Base-by-base conservation (phyloP, 352 stramenopile species). In the Phytophthora kernoviae region DNA sequence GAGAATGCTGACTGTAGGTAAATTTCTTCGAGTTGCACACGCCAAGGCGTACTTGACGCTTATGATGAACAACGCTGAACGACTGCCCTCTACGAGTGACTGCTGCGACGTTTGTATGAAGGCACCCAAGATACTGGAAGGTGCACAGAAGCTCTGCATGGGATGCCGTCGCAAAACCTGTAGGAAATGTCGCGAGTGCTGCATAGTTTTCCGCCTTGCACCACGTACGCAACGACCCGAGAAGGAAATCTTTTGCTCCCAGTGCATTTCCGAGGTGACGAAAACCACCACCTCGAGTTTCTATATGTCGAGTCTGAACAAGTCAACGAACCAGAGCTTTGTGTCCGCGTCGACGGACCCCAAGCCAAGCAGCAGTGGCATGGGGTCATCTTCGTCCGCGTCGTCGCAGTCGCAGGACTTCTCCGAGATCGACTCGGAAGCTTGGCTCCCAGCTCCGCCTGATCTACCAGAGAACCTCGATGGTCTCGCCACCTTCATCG, bases 121-220 rank as follows among this genome's bases (percentile, higher is more conserved):
- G 33, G 68, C 68, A 15, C 64, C 75, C 0, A 73, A 56, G 26
- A 24, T 88, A 8, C 57, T 88, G n/a, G 44, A 39, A 8, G 54
- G 66, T 0, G 42, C 58, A 6, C 48, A 79, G 11, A 75, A 84
- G 37, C 32, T 75, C 22, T 90, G 80, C 43, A 71, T 77, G 58
- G 80, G 77, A n/a, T 90, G 80, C 51, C 68, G 77, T 7, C 73
- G 69, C 12, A 78, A 78, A n/a, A 71, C 82, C 18, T 90, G 80
- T 46, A 52, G 41, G 18, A 77, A 72, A 32, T 90, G 80, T 36
- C 68, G 72, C 4, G 60, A 85, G 22, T 73, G 58, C 58, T 79
- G 77, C 42, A 73, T 59, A 2, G 65, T 88, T 1, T 90, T 90
- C 48, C 70, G 71, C 0, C 62, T 88, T 1, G 65, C 81, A 30